Base-by-base conservation (phyloP, 2,329 filamentous ascomycete species). In the Cryphonectria naterciae region DNA sequence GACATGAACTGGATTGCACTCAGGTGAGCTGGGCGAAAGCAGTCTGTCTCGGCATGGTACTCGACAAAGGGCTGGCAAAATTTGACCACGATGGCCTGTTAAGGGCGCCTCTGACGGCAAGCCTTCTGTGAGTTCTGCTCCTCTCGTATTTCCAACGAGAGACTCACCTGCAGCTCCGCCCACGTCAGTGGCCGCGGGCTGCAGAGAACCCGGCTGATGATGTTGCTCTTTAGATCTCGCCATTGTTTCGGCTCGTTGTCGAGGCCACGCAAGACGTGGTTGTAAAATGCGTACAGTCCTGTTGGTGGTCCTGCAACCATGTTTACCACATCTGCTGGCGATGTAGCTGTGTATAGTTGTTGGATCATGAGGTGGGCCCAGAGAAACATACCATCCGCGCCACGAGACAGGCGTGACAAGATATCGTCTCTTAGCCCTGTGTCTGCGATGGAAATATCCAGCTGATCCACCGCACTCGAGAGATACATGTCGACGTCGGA, bases 131-230 rank as follows among this genome's bases (percentile, higher is more conserved):
- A 35, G 60, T 62, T 39, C n/a, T 62, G 15, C 22, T 35, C 32
- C 17, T n/a, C 60, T 22, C 15, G 35, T 13, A 39, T 19, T 19
- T 62, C 60, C 13, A 62, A 19, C 19, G 60, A 62, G 32, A 62
- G 60, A n/a, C 60, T 62, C 5, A 22, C 19, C 17, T 62, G 60
- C 60, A 62, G 60, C 39, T 62, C 60, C 15, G 32, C 8, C 60
- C 60, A 62, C 32, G 35, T 62, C 60, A 62, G 32, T n/a, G 60
- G 60, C 60, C 60, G 25, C n/a, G 60, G 60, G 32, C 60, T 62
- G 35, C 60, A 62, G 32, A 62, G 60, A n/a, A 62, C 35, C 35
- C 60, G 60, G 22, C 17, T 39, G 19, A 62, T 39, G 60, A 62
- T 62, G 28, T 62, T 39, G 32, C 39, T n/a, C 15, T 39, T 39